Evolutionary conservation across 2,329 filamentous ascomycete species (phyloP), one percentile per base, ranked within the genome.

Genomic region (Chaetomiaceae sp.): DNA sequence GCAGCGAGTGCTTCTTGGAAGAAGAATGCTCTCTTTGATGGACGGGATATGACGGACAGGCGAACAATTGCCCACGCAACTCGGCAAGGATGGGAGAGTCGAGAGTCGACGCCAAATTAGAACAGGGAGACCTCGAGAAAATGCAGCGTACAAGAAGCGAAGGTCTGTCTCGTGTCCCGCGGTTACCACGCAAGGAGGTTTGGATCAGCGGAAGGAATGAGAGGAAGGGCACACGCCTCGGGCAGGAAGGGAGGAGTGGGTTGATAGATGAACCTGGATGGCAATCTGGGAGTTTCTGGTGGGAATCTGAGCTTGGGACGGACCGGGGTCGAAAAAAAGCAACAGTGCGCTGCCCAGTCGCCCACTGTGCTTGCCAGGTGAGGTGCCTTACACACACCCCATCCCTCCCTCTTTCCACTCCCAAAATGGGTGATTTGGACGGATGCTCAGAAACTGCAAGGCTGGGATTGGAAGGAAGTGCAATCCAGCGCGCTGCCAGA

Each of bases 221-320:
- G 57, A 57, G 54, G 37, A 43, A 53, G 38, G 42, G 48, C 27
- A 51, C 25, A 20, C 40, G 14, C 25, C 40, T 17, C 39, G 33
- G 57, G 38, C 19, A 44, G 47, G 49, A 47, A 51, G 56, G 59
- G 54, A 52, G 47, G 27, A 48, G 45, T 17, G 51, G 46, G 43
- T 58, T 44, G 53, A 60, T 58, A 47, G 53, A 60, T 60, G 59
- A 60, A n/a, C n/a, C n/a, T n/a, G n/a, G n/a, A 59, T 61, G 59
- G 54, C 53, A 58, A 58, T 62, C 50, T 57, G 43, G 44, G 53
- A 52, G 51, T 53, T 55, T 61, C 54, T 56, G 51, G 57, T 56
- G 56, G 56, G 59, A 58, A 49, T 42, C 49, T 51, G 54, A 42
- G 40, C 47, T 39, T 50, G 5, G 7, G 34, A 9, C 11, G 38